These are phyloP conservation scores for Solanum virginianum DNA, from an alignment of 257 asterid genomes.

Conservation along the genomic window DNA sequence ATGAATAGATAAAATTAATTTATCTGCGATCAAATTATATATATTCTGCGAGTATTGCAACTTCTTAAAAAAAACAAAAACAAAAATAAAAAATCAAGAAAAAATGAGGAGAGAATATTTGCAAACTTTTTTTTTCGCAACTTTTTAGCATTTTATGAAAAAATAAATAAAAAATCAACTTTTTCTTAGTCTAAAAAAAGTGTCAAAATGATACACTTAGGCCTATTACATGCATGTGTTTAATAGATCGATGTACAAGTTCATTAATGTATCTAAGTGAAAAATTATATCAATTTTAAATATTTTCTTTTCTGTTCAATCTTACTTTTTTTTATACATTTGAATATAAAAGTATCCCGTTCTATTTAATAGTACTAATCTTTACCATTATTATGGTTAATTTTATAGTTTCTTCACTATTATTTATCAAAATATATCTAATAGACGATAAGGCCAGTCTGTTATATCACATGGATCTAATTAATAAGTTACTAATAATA, in stretches of 20 bases:
- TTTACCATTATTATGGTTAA: background rate
- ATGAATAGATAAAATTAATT: too few relatives aligned
- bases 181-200: too few relatives aligned
- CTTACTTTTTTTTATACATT: background rate
- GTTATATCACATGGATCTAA: background rate
- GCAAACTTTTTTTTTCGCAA: too few relatives aligned
- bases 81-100: background rate
- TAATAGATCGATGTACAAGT: too few relatives aligned
- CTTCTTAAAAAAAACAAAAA: background rate
- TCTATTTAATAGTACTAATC: too few relatives aligned
- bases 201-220: background rate
- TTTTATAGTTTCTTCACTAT: background rate
- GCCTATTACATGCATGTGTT: background rate
- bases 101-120: too few relatives aligned
- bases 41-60: background rate
- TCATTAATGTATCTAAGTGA: background rate
- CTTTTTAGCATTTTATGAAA: too few relatives aligned
- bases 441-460: background rate
- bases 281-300: background rate
- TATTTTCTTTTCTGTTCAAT: fast-evolving
- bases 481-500: background rate
- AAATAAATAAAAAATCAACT: too few relatives aligned
- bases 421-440: background rate
- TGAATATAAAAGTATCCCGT: background rate
- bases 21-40: too few relatives aligned